A percentile compares a stretch with the other conserved stretches of the same genome.
phyloP scores from a whole-genome alignment of 1,284 basidiomycete genomes.

The Tilletia caries region DNA sequence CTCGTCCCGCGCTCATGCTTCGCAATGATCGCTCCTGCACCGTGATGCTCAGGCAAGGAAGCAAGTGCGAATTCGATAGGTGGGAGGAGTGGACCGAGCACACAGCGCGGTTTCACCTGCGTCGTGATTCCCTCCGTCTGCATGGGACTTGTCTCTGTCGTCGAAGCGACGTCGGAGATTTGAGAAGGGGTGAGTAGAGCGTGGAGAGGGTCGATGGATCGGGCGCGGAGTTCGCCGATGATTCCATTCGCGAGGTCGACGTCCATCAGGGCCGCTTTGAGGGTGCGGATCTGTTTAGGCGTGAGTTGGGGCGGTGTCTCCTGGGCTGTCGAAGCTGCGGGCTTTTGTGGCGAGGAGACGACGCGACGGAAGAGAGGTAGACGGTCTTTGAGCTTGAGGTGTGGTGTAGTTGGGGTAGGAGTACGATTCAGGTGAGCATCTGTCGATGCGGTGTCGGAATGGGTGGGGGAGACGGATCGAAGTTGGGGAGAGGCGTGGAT shows the following conservation, averaged over 20 bases:
- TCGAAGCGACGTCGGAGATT: not conserved
- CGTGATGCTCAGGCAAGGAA: not conserved
- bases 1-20: constrained; percentile 1
- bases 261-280: constrained; percentile 43
- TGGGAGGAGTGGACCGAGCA: not conserved
- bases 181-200: not conserved
- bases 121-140: not conserved
- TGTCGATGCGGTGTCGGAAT: too few relatives aligned
- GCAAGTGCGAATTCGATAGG: not conserved
- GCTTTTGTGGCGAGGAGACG: not conserved
- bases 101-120: not conserved
- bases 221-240: constrained; percentile 38
- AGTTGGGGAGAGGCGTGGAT: not conserved
- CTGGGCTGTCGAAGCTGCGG: not conserved
- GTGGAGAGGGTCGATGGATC: constrained; percentile 24
- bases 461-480: not conserved
- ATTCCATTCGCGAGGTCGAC: constrained; percentile 38
- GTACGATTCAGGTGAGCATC: too few relatives aligned
- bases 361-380: not conserved
- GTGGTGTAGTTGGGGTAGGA: too few relatives aligned
- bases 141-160: not conserved
- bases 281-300: constrained; percentile 30
- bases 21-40: not conserved
- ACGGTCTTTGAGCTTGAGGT: not conserved
- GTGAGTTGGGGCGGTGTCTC: constrained; percentile 16